phyloP scores from a whole-genome alignment of 139 green algal species.

The Gonium pectorale region DNA sequence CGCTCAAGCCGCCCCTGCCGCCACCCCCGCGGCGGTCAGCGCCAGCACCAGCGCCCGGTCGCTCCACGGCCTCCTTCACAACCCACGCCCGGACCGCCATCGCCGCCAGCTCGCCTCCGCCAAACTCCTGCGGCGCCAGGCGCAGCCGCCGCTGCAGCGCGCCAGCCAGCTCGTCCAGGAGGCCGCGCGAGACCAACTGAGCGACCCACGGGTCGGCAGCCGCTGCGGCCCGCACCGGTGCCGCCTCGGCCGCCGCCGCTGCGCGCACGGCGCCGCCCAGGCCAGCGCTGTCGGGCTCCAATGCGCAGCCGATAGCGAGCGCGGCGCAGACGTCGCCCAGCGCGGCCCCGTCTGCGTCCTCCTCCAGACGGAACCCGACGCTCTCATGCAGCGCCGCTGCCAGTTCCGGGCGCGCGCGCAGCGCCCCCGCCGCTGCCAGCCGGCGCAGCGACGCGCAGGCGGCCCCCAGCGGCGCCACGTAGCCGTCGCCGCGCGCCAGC shows the following conservation, averaged over 20 bases:
- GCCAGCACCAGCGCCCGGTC: neutral
- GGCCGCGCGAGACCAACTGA: neutral
- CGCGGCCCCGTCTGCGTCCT: neutral
- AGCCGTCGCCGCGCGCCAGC: neutral
- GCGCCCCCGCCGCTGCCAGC: neutral
- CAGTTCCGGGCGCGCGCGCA: neutral
- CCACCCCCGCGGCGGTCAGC: neutral
- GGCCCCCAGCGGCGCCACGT: neutral
- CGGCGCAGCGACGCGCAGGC: neutral
- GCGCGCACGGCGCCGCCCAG: neutral
- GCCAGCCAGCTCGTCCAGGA: neutral
- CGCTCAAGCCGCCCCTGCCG: neutral
- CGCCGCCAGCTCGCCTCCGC: neutral
- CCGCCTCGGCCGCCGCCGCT: neutral
- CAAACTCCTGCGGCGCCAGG: neutral
- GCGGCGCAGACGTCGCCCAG: neutral
- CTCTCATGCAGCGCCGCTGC: conserved; percentile 9
- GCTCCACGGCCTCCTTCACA: neutral
- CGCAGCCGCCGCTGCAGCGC: conserved; percentile 14
- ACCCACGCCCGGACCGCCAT: neutral
- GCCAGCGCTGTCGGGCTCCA: neutral
- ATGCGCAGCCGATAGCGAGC: conserved; percentile 16
- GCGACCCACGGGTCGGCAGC: conserved; percentile 12
- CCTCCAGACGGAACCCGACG: neutral
- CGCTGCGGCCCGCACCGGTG: neutral